These are phyloP conservation scores for Chrysosporium queenslandicum DNA, from an alignment of 2,329 filamentous ascomycete genomes.

Conservation along the genomic window DNA sequence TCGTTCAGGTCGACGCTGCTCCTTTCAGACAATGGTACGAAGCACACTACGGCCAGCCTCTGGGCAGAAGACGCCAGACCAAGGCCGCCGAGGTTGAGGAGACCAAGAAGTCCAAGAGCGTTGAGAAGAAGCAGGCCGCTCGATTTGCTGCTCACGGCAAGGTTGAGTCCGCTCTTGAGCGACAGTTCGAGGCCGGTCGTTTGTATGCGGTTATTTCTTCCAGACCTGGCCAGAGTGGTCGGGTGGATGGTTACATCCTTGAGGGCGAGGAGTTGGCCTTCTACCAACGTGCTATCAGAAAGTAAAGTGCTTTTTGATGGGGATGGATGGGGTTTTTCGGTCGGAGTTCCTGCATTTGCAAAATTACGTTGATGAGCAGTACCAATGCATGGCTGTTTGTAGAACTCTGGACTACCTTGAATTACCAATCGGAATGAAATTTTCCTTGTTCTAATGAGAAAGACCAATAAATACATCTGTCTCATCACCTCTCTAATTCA, in stretches of 20 bases:
- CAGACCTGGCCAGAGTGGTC: constrained; percentile 92
- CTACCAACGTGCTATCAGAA: constrained; percentile 99
- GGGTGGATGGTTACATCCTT: constrained; percentile 92
- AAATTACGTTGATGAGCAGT: constrained; percentile 19
- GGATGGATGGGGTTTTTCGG: constrained; percentile 18
- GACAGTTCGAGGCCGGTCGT: constrained; percentile 99
- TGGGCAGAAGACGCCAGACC: constrained; percentile 86
- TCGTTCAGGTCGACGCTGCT: constrained; percentile 96
- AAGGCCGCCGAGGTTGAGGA: constrained; percentile 49
- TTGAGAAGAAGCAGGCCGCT: constrained; percentile 92
- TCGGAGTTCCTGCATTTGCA: constrained; percentile 33
- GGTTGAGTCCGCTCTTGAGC: constrained; percentile 86
- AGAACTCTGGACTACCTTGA: constrained; percentile 30
- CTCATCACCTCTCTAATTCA: no score
- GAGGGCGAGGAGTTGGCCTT: constrained; percentile 99
- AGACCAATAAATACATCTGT: no score
- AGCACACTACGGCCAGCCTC: constrained; percentile 88
- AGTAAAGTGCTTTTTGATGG: constrained; percentile 52
- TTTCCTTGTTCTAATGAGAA: constrained; percentile 12
- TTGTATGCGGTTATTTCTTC: constrained; percentile 87
- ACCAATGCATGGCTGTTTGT: constrained; percentile 28
- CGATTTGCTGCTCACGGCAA: constrained; percentile 77
- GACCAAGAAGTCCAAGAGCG: constrained; percentile 90
- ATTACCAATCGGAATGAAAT: constrained; percentile 29
- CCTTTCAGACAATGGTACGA: constrained; percentile 99